Conservation (phyloP, 306 rosid species). For the Glycine soja region DNA sequence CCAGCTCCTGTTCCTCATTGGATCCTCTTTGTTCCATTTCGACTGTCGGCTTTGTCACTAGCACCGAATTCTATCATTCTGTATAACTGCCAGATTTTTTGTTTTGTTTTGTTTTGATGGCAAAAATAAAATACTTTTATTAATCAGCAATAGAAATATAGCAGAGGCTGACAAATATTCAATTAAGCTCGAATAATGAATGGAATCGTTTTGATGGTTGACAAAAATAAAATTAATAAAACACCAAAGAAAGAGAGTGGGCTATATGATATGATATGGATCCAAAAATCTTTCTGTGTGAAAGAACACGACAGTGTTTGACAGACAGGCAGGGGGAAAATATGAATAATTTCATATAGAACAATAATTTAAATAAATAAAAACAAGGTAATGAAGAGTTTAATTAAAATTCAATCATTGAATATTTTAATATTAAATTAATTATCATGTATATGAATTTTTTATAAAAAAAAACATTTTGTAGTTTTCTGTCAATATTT, state of each 20-base stretch:
- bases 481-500: too few species aligned
- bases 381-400: background rate
- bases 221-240: background rate
- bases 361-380: background rate
- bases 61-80: conserved; percentile 26
- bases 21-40: conserved; percentile 37
- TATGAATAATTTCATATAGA: background rate
- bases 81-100: background rate
- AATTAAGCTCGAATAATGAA: background rate
- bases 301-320: background rate
- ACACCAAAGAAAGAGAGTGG: background rate
- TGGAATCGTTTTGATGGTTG: background rate
- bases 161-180: conserved; percentile 4
- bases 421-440: too few species aligned
- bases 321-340: background rate
- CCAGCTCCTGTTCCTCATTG: conserved; percentile 3
- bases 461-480: too few species aligned
- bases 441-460: too few species aligned
- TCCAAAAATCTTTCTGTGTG: background rate
- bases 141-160: background rate
- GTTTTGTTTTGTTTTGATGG: background rate
- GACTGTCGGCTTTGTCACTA: background rate
- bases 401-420: too few species aligned
- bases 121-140: background rate
- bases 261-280: background rate